These are phyloP conservation scores for Euphorbia corollata DNA, from an alignment of 441 rosid genomes.

Conservation along the genomic window DNA sequence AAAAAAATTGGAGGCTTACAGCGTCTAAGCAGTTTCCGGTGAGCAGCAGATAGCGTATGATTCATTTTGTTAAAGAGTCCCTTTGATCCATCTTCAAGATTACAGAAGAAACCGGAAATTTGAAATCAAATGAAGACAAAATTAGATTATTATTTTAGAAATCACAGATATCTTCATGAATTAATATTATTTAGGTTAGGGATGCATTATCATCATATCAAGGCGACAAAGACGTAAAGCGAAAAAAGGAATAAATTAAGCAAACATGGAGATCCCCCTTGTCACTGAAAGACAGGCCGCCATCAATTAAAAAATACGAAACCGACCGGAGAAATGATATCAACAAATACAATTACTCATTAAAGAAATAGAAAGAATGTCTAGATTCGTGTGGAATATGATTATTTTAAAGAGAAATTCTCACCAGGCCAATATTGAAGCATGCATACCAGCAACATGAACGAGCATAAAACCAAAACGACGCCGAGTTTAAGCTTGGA, in stretches of 20 bases:
- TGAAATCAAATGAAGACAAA: not conserved
- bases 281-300: slow-evolving; percentile 14
- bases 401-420: not conserved
- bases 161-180: not conserved
- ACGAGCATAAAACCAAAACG: slow-evolving; percentile 17
- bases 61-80: slow-evolving; percentile 14
- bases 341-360: slow-evolving; percentile 6
- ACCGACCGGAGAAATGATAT: slow-evolving; percentile 6
- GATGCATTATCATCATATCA: not conserved
- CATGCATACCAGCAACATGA: slow-evolving; percentile 20
- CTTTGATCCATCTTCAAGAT: slow-evolving; percentile 3
- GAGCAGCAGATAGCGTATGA: slow-evolving; percentile 14
- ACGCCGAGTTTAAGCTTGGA: slow-evolving; percentile 18
- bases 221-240: not conserved
- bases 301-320: slow-evolving; percentile 4
- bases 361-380: slow-evolving; percentile 13
- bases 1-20: slow-evolving; percentile 29
- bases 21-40: slow-evolving; percentile 46
- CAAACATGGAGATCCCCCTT: slow-evolving; percentile 10
- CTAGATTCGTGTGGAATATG: slow-evolving; percentile 11
- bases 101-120: not conserved
- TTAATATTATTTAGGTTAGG: not conserved
- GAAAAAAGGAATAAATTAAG: not conserved
- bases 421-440: slow-evolving; percentile 23
- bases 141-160: not conserved